Percentiles rank a stretch among this genome's conserved stretches.
phyloP scores from a whole-genome alignment of 2,329 filamentous ascomycete species.

The Amylocarpus encephaloides region DNA sequence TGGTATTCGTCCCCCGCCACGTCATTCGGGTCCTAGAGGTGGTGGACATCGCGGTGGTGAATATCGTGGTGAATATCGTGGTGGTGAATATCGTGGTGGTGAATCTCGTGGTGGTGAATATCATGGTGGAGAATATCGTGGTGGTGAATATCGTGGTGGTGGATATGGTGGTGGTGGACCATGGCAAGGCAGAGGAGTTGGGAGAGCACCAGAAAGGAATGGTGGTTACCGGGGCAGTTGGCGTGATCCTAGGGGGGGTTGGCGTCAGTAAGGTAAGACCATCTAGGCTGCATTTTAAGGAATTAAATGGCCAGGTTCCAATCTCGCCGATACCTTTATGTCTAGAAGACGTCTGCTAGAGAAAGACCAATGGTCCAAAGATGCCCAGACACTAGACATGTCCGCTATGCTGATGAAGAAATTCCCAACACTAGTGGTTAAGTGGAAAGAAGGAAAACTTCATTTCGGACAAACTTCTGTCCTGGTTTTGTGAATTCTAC shows the following conservation, averaged over 20 bases:
- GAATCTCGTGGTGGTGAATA: constrained; percentile 4
- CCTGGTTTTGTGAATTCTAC: too few relatives aligned
- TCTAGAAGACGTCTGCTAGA: neutral
- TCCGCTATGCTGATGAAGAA: neutral
- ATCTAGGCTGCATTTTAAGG: too few relatives aligned
- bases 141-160: constrained; percentile 19
- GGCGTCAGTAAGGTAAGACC: neutral
- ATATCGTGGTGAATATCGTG: neutral
- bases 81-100: neutral
- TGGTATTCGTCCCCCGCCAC: constrained; percentile 52
- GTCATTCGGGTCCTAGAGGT: constrained; percentile 29
- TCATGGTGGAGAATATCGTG: constrained; percentile 7
- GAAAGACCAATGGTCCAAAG: neutral
- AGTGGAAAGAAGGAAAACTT: too few relatives aligned
- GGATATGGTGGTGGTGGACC: constrained; percentile 1
- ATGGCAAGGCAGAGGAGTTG: neutral
- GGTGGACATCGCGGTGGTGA: constrained; percentile 7
- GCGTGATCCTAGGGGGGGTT: neutral
- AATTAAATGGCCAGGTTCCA: too few relatives aligned
- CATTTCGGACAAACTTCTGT: too few relatives aligned
- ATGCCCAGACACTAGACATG: neutral
- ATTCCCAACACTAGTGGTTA: neutral
- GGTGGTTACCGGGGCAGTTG: too few relatives aligned
- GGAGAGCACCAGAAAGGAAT: too few relatives aligned
- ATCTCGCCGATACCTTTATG: neutral